Base-by-base conservation (phyloP, 2,329 filamentous ascomycete species). In the Ophiostoma sp. region DNA sequence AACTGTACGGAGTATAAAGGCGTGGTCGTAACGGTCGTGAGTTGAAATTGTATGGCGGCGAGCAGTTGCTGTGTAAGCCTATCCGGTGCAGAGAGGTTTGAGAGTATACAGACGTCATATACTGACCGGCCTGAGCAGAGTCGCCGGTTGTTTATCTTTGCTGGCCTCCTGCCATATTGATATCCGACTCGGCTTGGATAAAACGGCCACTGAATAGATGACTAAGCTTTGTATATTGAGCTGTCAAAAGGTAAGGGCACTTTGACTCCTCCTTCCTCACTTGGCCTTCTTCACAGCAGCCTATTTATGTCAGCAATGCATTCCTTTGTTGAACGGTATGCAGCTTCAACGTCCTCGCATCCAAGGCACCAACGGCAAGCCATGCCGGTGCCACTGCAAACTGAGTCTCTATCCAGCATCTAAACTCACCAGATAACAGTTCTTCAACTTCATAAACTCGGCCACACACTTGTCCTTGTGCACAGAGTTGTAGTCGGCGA, bases 401-500 rank as follows among this genome's bases (percentile, higher is more conserved):
- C 33, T 41, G 7, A 57, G 15, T 20, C 6, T 20, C 20, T 20
- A n/a, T 48, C 3, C 17, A 48, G 10, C 17, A 48, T 20, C 44
- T 17, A 1, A 48, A 54, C 86, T 76, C 83, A 97, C 94, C 76
- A 96, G 76, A 77, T 93, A 96, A 77, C 94, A 98, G 74, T 96
- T 85, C 78, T 96, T 97, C 67, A 98, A 79, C 74, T 82, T 88
- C 79, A 95, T 83, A 75, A 99, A 98, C 77, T 97, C 93, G 71
- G 87, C 88, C 4, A 85, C 84, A 77, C 95, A 99, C 83, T 95
- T 95, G 77, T 97, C 92, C 77, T 96, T 96, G 75, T 93, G 87
- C 3, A 97, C 87, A 4, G 93, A 87, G 77, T 94, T 94, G 80
- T 96, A 98, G 77, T 98, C 94, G 54, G 88, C 87, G 68, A 94